Evolutionary conservation across 2,329 filamentous ascomycete genomes (phyloP), one percentile per base, ranked within the genome.

Genomic region (Zarea fungicola): DNA sequence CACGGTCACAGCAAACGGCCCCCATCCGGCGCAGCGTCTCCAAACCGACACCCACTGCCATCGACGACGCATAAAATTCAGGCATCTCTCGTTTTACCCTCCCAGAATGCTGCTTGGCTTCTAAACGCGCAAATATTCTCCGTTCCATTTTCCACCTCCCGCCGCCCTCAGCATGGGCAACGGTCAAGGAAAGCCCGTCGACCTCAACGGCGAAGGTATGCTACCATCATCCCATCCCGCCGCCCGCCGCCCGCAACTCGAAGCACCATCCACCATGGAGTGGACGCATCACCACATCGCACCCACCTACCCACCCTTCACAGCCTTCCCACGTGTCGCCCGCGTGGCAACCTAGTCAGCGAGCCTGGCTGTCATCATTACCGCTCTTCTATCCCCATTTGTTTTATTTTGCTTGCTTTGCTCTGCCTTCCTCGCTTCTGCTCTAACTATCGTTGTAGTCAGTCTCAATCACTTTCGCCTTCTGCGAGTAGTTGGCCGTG

Each of bases 391-490:
- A n/a, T n/a, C n/a, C 14, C 31, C 6, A n/a, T n/a, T n/a, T 8
- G 32, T 34, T 29, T 28, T 26, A 18, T 37, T 26, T 11, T 11
- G 36, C 36, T 32, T 48, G 22, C 50, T 55, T 19, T 18, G n/a
- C 23, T 11, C 16, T 18, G 29, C 31, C 32, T n/a, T n/a, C 26
- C 8, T 34, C 1, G 10, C 23, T 6, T 53, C 55, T 52, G 10
- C 35, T 36, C 39, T 48, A 10, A 48, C 46, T 21, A 26, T 3
- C 29, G 2, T 19, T 13, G 36, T 60, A 96, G 93, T 96, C 60
- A 97, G 92, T 68, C 84, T 99, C 60, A 96, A 96, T 64, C 93
- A 99, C 71, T 99, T 99, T 70, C 88, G 92, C 57, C 78, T 99
- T 49, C 75, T 97, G 56, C 85, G 93, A 64, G 93, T 99, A 55